Percentiles rank a stretch among this genome's conserved stretches.
Evolutionary conservation across 768 basidiomycete genomes (phyloP).

Genomic region (Phaeotremella skinneri): DNA sequence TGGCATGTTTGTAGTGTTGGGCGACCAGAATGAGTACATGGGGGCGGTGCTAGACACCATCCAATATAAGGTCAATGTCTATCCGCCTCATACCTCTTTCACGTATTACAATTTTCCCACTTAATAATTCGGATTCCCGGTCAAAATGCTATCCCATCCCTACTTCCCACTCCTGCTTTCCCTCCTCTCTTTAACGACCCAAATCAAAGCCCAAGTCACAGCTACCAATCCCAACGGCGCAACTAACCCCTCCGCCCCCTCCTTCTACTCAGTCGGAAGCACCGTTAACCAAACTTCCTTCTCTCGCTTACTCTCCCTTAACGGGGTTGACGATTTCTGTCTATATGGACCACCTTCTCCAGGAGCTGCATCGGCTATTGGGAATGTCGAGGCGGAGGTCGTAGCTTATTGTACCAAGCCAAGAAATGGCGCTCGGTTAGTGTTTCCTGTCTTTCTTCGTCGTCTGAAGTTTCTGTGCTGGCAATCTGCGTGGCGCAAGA

Average conservation of each 20-base stretch:
- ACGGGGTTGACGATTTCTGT: constrained; percentile 51
- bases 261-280: constrained; percentile 40
- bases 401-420: constrained; percentile 55
- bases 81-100: too few species aligned
- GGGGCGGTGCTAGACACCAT: too few species aligned
- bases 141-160: background rate
- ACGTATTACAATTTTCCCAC: too few species aligned
- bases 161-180: constrained; percentile 10
- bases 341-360: constrained; percentile 41
- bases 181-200: background rate
- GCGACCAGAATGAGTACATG: too few species aligned
- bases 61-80: too few species aligned
- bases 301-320: constrained; percentile 44
- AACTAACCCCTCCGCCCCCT: constrained; percentile 43
- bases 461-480: background rate
- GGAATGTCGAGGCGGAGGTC: constrained; percentile 50
- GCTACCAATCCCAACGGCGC: constrained; percentile 37
- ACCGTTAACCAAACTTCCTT: constrained; percentile 49
- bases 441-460: background rate
- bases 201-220: constrained; percentile 29
- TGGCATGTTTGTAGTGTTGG: too few species aligned
- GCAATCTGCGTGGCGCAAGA: background rate
- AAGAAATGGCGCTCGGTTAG: constrained; percentile 52
- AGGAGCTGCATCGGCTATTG: constrained; percentile 43
- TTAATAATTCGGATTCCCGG: too few species aligned